A percentile compares a stretch with the other conserved stretches of the same genome.
Evolutionary conservation across 345 rosid species (phyloP).

Genomic region (Barbarea vulgaris): DNA sequence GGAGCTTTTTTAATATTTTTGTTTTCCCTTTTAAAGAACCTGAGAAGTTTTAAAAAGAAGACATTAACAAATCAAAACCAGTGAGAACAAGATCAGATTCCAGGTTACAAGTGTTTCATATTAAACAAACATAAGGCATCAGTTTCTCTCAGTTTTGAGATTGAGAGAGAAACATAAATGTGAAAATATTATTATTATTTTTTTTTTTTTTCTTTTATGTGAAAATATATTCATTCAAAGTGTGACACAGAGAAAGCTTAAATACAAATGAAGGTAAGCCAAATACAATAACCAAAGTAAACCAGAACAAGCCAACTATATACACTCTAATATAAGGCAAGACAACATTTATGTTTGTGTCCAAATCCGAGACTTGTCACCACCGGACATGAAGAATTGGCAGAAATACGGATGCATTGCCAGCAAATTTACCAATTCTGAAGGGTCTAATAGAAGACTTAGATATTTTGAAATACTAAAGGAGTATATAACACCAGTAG

Average conservation of each 20-base stretch:
- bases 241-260: too few relatives aligned
- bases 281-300: too few relatives aligned
- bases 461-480: too few relatives aligned
- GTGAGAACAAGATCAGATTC: constrained; percentile 1
- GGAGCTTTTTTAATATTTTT: constrained; percentile 41
- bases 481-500: constrained; percentile 24
- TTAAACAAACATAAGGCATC: constrained; percentile 34
- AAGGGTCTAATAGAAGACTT: constrained; percentile 53
- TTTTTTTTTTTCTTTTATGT: too few relatives aligned
- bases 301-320: too few relatives aligned
- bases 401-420: constrained; percentile 68
- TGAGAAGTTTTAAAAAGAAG: constrained; percentile 47
- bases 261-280: too few relatives aligned
- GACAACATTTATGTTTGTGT: constrained; percentile 88
- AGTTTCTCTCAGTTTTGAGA: too few relatives aligned
- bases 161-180: too few relatives aligned
- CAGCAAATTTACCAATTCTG: constrained; percentile 68
- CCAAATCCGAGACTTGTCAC: constrained; percentile 77
- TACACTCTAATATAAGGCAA: constrained; percentile 37
- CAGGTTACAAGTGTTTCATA: not conserved
- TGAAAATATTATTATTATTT: too few relatives aligned
- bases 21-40: constrained; percentile 53
- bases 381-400: constrained; percentile 78
- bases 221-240: too few relatives aligned
- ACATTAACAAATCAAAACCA: constrained; percentile 38